Conservation (phyloP, 352 stramenopile genomes). For the Phytopythium mirpurense region DNA sequence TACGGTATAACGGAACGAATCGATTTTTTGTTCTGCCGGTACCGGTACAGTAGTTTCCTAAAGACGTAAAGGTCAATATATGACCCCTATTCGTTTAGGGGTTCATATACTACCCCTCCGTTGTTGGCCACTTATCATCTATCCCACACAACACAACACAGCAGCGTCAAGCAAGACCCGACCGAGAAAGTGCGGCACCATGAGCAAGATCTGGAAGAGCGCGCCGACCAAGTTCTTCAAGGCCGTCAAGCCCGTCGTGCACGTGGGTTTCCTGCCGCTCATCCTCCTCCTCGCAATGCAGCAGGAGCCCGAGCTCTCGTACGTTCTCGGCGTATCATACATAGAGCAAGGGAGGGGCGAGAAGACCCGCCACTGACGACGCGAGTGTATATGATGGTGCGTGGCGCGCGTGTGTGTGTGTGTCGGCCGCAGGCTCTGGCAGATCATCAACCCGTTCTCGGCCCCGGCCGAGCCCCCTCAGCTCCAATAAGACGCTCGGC, state of each 20-base stretch:
- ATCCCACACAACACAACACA: no score
- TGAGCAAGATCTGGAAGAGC: constrained; percentile 75
- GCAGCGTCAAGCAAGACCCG: no score
- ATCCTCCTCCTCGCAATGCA: constrained; percentile 76
- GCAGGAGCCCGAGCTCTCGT: constrained; percentile 74
- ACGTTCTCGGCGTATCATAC: constrained; percentile 10
- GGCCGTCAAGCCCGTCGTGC: constrained; percentile 79
- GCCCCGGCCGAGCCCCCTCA: constrained; percentile 46
- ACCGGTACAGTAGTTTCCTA: no score
- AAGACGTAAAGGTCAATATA: no score
- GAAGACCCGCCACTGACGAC: no score
- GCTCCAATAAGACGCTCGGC: constrained; percentile 24
- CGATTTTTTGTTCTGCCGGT: no score
- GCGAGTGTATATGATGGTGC: no score
- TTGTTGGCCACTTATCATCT: no score
- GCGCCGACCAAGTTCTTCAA: constrained; percentile 74
- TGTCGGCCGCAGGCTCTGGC: constrained; percentile 39
- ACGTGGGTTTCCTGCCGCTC: constrained; percentile 77
- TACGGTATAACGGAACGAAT: no score
- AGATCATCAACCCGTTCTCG: constrained; percentile 73
- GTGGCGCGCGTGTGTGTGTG: constrained; percentile 6
- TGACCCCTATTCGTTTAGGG: no score
- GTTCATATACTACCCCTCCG: no score
- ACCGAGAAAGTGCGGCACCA: no score
- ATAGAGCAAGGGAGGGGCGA: neutral